Conservation (phyloP, 179 eudicot species). For the Silene coronaria region DNA sequence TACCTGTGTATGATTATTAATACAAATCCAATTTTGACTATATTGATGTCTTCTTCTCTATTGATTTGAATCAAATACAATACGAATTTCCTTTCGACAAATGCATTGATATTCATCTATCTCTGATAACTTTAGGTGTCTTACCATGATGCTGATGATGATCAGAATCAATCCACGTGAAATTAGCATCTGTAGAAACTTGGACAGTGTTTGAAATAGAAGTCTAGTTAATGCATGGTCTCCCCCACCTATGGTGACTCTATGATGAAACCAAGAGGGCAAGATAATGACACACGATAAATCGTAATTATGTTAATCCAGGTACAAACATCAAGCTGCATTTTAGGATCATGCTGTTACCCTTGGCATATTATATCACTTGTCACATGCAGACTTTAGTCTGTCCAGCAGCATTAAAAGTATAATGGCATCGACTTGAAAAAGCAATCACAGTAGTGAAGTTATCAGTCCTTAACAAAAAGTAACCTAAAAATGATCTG, state of each 20-base stretch:
- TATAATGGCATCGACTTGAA: too few species aligned
- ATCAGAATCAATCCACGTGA: background rate
- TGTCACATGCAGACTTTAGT: too few species aligned
- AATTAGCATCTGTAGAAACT: background rate
- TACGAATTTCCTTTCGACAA: background rate
- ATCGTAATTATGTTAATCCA: background rate
- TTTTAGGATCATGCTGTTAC: background rate
- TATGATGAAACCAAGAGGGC: too few species aligned
- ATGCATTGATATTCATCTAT: too few species aligned
- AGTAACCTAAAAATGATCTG: too few species aligned
- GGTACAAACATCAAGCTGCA: background rate
- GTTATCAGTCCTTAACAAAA: too few species aligned
- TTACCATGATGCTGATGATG: background rate
- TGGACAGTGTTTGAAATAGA: background rate
- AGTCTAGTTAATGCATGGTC: background rate
- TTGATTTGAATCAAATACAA: background rate
- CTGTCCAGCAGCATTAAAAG: too few species aligned
- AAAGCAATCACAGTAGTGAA: too few species aligned
- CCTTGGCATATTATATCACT: background rate
- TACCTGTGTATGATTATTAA: constrained; percentile 12
- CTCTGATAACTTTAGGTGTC: too few species aligned
- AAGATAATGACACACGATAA: background rate
- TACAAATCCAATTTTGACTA: background rate
- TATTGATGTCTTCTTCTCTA: background rate
- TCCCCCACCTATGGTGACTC: background rate